A percentile compares a stretch with the other conserved stretches of the same genome.
phyloP scores from a whole-genome alignment of 257 asterid genomes.

The Lithospermum erythrorhizon region DNA sequence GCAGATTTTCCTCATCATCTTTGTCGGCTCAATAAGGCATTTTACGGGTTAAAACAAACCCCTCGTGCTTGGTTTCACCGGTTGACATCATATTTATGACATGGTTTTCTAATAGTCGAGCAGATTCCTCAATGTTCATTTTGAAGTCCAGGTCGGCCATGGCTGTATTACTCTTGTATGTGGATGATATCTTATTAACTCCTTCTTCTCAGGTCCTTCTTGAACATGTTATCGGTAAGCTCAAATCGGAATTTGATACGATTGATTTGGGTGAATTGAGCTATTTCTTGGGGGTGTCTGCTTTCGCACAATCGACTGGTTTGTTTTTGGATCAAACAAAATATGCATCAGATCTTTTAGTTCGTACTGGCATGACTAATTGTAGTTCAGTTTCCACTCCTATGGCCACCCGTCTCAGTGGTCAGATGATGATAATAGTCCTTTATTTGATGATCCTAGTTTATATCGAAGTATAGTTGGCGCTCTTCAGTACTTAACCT shows the following conservation, averaged over 20 bases:
- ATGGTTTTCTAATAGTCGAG: too few relatives aligned
- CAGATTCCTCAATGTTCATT: too few relatives aligned
- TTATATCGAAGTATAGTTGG: too few relatives aligned
- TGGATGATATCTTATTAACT: not conserved
- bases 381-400: too few relatives aligned
- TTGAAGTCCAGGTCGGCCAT: not conserved
- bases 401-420: too few relatives aligned
- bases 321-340: not conserved
- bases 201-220: too few relatives aligned
- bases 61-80: not conserved
- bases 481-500: too few relatives aligned
- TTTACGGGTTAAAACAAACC: not conserved
- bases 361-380: not conserved
- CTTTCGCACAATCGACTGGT: not conserved
- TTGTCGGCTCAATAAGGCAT: not conserved
- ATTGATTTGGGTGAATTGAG: not conserved
- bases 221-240: not conserved
- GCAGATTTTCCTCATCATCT: not conserved
- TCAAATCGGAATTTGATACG: not conserved
- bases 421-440: too few relatives aligned
- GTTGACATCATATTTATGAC: not conserved
- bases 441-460: too few relatives aligned
- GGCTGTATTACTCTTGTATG: not conserved
- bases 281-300: not conserved
- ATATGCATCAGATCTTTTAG: not conserved